Conservation (phyloP, 2,329 filamentous ascomycete genomes). For the Aspergillus neotritici region DNA sequence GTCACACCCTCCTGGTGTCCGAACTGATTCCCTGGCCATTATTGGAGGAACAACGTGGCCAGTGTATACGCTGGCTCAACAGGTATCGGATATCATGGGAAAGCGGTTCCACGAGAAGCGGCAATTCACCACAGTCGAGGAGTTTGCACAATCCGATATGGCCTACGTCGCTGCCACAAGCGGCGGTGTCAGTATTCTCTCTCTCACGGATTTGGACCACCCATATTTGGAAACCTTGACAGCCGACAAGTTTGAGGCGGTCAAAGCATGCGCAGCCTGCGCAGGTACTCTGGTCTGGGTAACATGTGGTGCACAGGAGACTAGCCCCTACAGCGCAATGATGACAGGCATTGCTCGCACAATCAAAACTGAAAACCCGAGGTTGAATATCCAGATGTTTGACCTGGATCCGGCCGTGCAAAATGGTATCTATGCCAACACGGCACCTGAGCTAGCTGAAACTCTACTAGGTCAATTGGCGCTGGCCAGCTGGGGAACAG, state of each 20-base stretch:
- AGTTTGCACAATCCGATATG: background rate
- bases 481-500: background rate
- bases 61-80: background rate
- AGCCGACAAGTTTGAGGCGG: slow-evolving; percentile 13
- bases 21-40: background rate
- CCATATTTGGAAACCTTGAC: slow-evolving; percentile 21
- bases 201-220: slow-evolving; percentile 21
- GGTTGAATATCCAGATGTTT: background rate
- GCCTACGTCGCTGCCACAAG: background rate
- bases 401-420: background rate
- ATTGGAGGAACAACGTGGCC: background rate
- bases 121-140: background rate
- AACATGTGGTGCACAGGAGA: slow-evolving; percentile 16
- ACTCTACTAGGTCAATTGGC: slow-evolving; percentile 1
- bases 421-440: background rate
- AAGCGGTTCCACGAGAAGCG: background rate
- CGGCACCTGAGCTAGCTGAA: background rate
- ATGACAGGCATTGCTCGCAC: slow-evolving; percentile 5
- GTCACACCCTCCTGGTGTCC: background rate
- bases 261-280: slow-evolving; percentile 19
- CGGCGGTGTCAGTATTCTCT: background rate
- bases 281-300: slow-evolving; percentile 22
- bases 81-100: background rate
- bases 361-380: slow-evolving; percentile 1
- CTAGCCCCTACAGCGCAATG: slow-evolving; percentile 12